Evolutionary conservation across 2,329 filamentous ascomycete genomes (phyloP).

Genomic region (Eutypa lata): DNA sequence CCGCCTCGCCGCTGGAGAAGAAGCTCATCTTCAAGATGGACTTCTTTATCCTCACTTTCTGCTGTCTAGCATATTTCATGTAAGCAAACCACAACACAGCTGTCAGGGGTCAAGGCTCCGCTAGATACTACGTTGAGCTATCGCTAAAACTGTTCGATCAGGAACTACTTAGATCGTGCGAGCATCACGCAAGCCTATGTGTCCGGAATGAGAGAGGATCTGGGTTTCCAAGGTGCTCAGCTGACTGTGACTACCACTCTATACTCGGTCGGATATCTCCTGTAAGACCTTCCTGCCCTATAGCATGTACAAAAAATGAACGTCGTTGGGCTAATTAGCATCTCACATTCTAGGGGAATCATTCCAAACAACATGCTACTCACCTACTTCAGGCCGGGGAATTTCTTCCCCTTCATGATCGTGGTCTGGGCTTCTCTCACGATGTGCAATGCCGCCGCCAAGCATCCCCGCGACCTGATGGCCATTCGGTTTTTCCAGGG

Average conservation of each 20-base stretch:
- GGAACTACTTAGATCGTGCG: constrained; percentile 25
- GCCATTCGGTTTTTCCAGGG: constrained; percentile 43
- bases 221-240: constrained; percentile 1
- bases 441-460: constrained; percentile 16
- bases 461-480: constrained; percentile 10
- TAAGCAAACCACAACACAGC: too few relatives aligned
- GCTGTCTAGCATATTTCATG: constrained; percentile 22
- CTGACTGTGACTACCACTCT: constrained; percentile 4
- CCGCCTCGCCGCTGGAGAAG: constrained; percentile 14
- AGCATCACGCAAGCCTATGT: constrained; percentile 23
- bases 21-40: constrained; percentile 29
- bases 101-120: too few relatives aligned
- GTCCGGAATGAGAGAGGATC: constrained; percentile 23
- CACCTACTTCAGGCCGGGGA: constrained; percentile 5
- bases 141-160: not conserved
- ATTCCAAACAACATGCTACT: constrained; percentile 7
- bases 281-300: constrained; percentile 5
- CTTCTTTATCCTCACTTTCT: constrained; percentile 27
- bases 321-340: constrained; percentile 7
- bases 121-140: too few relatives aligned
- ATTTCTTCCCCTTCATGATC: constrained; percentile 20
- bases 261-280: constrained; percentile 6
- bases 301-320: not conserved
- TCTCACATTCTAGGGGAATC: constrained; percentile 14
- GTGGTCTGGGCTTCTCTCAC: constrained; percentile 18